These are phyloP conservation scores for Chaetomiaceae sp. DNA, from an alignment of 2,329 filamentous ascomycete genomes.

Conservation along the genomic window DNA sequence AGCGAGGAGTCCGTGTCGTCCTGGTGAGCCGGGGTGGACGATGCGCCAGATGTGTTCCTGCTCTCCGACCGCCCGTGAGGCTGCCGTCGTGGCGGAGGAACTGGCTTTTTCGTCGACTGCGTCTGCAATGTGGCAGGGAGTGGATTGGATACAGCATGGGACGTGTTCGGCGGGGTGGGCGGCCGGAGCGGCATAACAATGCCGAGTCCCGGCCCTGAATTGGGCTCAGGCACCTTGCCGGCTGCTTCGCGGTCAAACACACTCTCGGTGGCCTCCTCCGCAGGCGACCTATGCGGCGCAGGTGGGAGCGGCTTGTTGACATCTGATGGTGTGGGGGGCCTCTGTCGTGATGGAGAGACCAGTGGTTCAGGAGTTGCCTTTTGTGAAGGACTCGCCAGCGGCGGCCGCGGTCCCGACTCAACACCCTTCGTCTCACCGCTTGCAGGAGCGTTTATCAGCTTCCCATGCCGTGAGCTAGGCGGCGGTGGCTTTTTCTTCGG, in stretches of 20 bases:
- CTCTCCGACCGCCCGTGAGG: slow-evolving; percentile 43
- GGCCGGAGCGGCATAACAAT: slow-evolving; percentile 30
- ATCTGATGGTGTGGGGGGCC: slow-evolving; percentile 40
- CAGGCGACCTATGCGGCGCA: slow-evolving; percentile 40
- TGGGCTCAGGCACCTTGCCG: slow-evolving; percentile 44
- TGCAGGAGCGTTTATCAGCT: slow-evolving; percentile 52
- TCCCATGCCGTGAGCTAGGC: slow-evolving; percentile 72
- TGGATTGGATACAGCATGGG: slow-evolving; percentile 29
- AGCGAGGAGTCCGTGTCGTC: slow-evolving; percentile 33
- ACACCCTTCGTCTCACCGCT: slow-evolving; percentile 29
- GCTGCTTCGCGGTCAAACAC: slow-evolving; percentile 49
- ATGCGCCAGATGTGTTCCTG: slow-evolving; percentile 26
- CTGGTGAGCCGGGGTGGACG: slow-evolving; percentile 20
- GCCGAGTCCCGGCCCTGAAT: slow-evolving; percentile 24
- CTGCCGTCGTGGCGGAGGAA: slow-evolving; percentile 47
- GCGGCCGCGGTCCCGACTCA: slow-evolving; percentile 20
- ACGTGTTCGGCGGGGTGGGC: slow-evolving; percentile 36
- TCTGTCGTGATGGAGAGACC: slow-evolving; percentile 25
- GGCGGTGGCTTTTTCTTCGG: slow-evolving; percentile 60
- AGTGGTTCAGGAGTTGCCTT: slow-evolving; percentile 16
- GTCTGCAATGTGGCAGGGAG: slow-evolving; percentile 19
- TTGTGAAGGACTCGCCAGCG: slow-evolving; percentile 11
- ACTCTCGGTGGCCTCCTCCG: slow-evolving; percentile 44
- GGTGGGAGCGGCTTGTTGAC: slow-evolving; percentile 58
- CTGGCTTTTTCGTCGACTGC: slow-evolving; percentile 32